Evolutionary conservation across 202 grass and related monocot species (phyloP).

Genomic region (Schoenoplectus tabernaemontani): DNA sequence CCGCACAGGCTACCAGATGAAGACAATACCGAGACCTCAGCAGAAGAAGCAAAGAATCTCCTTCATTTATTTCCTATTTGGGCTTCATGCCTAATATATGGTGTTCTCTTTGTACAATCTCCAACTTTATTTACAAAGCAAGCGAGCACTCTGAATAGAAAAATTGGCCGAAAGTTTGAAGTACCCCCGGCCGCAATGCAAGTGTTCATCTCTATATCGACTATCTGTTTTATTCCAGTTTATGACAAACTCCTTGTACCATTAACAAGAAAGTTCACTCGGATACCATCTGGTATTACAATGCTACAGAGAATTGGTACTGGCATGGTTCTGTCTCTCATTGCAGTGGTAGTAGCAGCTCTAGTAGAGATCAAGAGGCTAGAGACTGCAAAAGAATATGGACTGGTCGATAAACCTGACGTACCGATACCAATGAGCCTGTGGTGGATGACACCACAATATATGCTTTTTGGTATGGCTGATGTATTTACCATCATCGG

Average conservation of each 20-base stretch:
- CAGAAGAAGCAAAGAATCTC: constrained; percentile 33
- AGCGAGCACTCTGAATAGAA: constrained; percentile 43
- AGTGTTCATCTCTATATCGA: constrained; percentile 33
- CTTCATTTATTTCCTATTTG: constrained; percentile 53
- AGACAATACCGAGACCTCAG: neutral
- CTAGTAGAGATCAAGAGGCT: constrained; percentile 54
- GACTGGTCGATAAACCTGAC: constrained; percentile 39
- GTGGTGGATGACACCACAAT: constrained; percentile 80
- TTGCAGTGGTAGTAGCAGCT: constrained; percentile 41
- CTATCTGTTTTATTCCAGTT: constrained; percentile 40
- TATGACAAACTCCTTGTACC: constrained; percentile 63
- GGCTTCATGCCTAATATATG: constrained; percentile 56
- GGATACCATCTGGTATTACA: constrained; percentile 45
- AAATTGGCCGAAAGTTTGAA: constrained; percentile 25
- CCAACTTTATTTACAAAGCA: constrained; percentile 73
- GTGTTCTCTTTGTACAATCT: constrained; percentile 37
- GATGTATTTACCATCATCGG: constrained; percentile 65
- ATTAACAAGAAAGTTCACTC: constrained; percentile 29
- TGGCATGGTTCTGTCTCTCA: constrained; percentile 42
- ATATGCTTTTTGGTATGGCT: constrained; percentile 37
- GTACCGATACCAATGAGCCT: constrained; percentile 49
- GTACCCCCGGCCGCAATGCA: constrained; percentile 55
- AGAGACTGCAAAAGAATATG: constrained; percentile 36
- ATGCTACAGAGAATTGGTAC: constrained; percentile 76
- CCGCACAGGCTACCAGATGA: neutral